Conservation (phyloP, 75 land plant genomes). For the Cryptomeria japonica region DNA sequence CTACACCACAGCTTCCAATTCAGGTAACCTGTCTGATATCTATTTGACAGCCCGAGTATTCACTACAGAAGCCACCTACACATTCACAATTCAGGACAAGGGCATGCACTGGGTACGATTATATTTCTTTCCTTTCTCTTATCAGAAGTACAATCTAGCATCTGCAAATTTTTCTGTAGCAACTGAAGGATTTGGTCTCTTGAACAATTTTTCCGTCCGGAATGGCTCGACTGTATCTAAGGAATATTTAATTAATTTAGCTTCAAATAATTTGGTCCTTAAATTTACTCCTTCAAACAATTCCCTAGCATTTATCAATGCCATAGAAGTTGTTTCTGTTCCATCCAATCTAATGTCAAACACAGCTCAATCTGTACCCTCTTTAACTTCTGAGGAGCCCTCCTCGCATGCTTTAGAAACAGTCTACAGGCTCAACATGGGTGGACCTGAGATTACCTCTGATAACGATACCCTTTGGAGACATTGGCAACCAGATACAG, state of each 20-base stretch:
- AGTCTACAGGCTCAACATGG: slow-evolving; percentile 78
- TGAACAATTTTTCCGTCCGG: slow-evolving; percentile 32
- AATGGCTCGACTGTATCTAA: slow-evolving; percentile 37
- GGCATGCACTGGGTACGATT: slow-evolving; percentile 80
- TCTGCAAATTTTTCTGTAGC: slow-evolving; percentile 45
- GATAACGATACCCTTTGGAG: slow-evolving; percentile 59
- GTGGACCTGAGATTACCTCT: slow-evolving; percentile 57
- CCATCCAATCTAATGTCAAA: slow-evolving; percentile 52
- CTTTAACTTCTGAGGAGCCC: slow-evolving; percentile 21
- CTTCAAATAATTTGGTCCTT: slow-evolving; percentile 32
- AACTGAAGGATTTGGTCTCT: slow-evolving; percentile 36
- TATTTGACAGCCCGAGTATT: slow-evolving; percentile 62
- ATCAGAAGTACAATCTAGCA: slow-evolving; percentile 25
- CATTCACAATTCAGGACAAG: slow-evolving; percentile 39
- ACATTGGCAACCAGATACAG: slow-evolving; percentile 60
- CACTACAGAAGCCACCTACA: slow-evolving; percentile 37
- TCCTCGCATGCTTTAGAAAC: slow-evolving; percentile 64
- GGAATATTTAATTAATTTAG: slow-evolving; percentile 66
- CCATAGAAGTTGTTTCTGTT: slow-evolving; percentile 81
- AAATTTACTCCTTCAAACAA: slow-evolving; percentile 45
- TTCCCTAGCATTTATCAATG: slow-evolving; percentile 80
- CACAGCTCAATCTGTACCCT: slow-evolving; percentile 16
- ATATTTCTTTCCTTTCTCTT: slow-evolving; percentile 59
- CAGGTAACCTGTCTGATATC: slow-evolving; percentile 19
- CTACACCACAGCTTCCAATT: slow-evolving; percentile 13